Conservation (phyloP, 306 rosid genomes). For the Rubus parviflorus region DNA sequence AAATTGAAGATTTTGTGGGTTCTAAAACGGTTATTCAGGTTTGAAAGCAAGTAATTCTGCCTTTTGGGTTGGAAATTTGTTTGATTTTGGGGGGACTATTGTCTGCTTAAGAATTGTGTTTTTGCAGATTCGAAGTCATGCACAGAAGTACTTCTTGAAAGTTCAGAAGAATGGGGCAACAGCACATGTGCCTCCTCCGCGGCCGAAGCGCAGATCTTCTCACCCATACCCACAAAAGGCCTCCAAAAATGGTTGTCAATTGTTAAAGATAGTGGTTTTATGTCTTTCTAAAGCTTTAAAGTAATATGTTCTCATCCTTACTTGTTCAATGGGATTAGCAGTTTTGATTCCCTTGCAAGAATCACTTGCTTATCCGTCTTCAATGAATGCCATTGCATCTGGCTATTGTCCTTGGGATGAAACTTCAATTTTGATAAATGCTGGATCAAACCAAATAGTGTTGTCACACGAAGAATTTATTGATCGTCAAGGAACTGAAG, state of each 20-base stretch:
- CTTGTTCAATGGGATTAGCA: constrained; percentile 38
- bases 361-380: constrained; percentile 67
- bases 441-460: constrained; percentile 37
- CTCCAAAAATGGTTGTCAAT: constrained; percentile 66
- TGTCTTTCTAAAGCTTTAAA: constrained; percentile 21
- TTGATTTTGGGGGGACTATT: not conserved
- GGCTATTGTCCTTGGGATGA: constrained; percentile 77
- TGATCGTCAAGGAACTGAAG: constrained; percentile 54
- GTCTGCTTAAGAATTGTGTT: constrained; percentile 4
- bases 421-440: constrained; percentile 46
- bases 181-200: constrained; percentile 97
- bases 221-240: constrained; percentile 98
- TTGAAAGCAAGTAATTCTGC: constrained; percentile 11
- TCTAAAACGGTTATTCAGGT: constrained; percentile 97
- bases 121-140: constrained; percentile 85
- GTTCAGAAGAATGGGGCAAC: constrained; percentile 82
- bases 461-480: constrained; percentile 54
- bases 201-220: constrained; percentile 92
- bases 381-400: constrained; percentile 46
- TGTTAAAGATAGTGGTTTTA: constrained; percentile 24
- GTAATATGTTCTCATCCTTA: constrained; percentile 24
- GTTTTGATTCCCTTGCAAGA: constrained; percentile 75
- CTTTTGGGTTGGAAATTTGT: not conserved
- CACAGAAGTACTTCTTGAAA: constrained; percentile 87
- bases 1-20: constrained; percentile 95